These are phyloP conservation scores for Aspergillus nanangensis DNA, from an alignment of 495 filamentous ascomycete genomes.

Conservation along the genomic window DNA sequence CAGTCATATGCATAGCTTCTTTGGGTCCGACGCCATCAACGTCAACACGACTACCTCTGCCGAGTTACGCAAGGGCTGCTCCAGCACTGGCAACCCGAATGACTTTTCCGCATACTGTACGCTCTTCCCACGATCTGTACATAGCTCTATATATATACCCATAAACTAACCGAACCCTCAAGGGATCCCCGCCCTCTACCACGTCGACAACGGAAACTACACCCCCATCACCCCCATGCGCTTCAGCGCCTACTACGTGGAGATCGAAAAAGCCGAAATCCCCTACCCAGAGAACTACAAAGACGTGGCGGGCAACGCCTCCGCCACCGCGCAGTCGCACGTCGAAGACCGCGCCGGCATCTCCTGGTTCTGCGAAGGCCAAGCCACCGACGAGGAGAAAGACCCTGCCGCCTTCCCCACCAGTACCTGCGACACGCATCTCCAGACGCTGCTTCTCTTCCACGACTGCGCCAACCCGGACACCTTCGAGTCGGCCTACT, in stretches of 20 bases:
- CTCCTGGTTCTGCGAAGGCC: conserved; percentile 18
- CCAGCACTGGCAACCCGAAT: conserved; percentile 14
- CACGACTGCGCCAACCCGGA: conserved; percentile 17
- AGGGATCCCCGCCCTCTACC: conserved; percentile 20
- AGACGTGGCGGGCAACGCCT: conserved; percentile 12
- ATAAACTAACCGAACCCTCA: not conserved
- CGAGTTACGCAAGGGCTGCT: conserved; percentile 16
- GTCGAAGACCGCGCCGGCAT: conserved; percentile 9
- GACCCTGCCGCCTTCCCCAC: conserved; percentile 15
- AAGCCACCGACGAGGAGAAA: conserved; percentile 3
- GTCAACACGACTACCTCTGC: conserved; percentile 16
- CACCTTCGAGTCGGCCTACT: conserved; percentile 16
- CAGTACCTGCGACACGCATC: conserved; percentile 13
- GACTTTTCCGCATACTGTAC: conserved; percentile 21
- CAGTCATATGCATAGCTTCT: conserved; percentile 23
- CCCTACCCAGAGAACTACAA: conserved; percentile 14
- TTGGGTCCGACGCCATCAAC: conserved; percentile 17
- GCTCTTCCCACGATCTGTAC: not conserved
- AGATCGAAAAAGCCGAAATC: conserved; percentile 14
- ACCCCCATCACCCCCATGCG: conserved; percentile 9
- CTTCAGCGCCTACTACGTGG: conserved; percentile 21
- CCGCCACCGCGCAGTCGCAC: conserved; percentile 7
- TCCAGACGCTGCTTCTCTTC: conserved; percentile 17
- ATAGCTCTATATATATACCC: not conserved
- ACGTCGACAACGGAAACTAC: conserved; percentile 5